Evolutionary conservation across 1,284 basidiomycete species (phyloP).

Genomic region (Ceratobasidium sp.): DNA sequence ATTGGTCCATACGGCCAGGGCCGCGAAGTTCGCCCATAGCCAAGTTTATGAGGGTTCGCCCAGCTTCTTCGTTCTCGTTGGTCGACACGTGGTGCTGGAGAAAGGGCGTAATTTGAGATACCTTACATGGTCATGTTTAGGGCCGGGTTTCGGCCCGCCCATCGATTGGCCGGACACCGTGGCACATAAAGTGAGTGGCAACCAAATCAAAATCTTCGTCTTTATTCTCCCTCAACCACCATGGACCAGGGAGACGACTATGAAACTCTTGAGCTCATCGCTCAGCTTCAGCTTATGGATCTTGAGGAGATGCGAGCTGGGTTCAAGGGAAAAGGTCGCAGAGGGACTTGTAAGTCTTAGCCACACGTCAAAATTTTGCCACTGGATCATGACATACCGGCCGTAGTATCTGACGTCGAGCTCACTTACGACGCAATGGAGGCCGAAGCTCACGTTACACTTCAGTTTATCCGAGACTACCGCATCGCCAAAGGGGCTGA

Average conservation of each 20-base stretch:
- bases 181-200: background rate
- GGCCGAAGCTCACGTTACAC: background rate
- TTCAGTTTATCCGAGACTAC: background rate
- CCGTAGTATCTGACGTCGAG: background rate
- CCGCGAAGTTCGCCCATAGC: no score
- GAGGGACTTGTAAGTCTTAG: background rate
- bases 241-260: conserved; percentile 15
- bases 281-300: conserved; percentile 14
- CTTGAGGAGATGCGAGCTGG: conserved; percentile 8
- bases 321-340: conserved; percentile 15
- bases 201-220: background rate
- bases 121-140: background rate
- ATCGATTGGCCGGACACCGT: background rate
- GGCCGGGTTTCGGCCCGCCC: background rate
- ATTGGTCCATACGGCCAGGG: no score
- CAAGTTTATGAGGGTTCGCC: background rate
- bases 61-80: background rate
- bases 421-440: conserved; percentile 4
- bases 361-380: background rate
- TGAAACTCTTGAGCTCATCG: conserved; percentile 15
- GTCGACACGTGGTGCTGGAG: background rate
- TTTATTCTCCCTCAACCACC: background rate
- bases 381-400: background rate
- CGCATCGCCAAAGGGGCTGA: conserved; percentile 2
- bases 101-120: background rate